Evolutionary conservation across 176 grass and related monocot species (phyloP), one percentile per base, ranked within the genome.

Genomic region (Hordeum vulgare): DNA sequence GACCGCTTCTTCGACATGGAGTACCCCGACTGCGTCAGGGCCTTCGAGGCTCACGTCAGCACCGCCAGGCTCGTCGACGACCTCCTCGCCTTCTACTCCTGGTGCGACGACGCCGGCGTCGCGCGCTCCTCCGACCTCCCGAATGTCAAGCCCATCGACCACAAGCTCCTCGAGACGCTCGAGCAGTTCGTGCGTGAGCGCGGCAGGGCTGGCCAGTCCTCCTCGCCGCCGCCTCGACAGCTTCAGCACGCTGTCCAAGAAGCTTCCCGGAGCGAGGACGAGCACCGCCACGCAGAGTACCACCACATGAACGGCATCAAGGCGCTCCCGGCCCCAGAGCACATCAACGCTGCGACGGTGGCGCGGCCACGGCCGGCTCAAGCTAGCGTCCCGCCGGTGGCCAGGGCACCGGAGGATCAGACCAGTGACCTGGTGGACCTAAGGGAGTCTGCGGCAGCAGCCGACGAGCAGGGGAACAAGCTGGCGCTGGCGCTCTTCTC

Each of bases 1-100:
- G 96, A 95, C 78, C 82, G 82, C 1, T 98, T 98, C 91, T 98
- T 98, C 28, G 93, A 93, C 35, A 93, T 95, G 93, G 90, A 85
- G 3, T 95, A 98, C 79, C 37, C 77, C 11, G 83, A 90, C 2
- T 95, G 90, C 76, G 92, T 86, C 66, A 95, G 83, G 80, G 83
- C 87, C 3, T 98, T 98, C 57, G 92, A 93, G 75, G 87, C 89
- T 1, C 80, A 98, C 61, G 84, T 83, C 15, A 82, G 66, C 85
- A 44, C 80, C 5, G 85, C 92, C 49, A 98, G 88, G 85, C 89
- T 93, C 79, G 86, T 90, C 13, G 93, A 95, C 59, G 85, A 83
- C 61, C 83, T 98, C 14, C 37, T 79, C 24, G 29, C 31, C 3
- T 95, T 93, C 61, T 93, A 91, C 82, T 77, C 20, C 1, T 98